Conservation (phyloP, 208 protist genomes). For the Trypanosoma congolense region DNA sequence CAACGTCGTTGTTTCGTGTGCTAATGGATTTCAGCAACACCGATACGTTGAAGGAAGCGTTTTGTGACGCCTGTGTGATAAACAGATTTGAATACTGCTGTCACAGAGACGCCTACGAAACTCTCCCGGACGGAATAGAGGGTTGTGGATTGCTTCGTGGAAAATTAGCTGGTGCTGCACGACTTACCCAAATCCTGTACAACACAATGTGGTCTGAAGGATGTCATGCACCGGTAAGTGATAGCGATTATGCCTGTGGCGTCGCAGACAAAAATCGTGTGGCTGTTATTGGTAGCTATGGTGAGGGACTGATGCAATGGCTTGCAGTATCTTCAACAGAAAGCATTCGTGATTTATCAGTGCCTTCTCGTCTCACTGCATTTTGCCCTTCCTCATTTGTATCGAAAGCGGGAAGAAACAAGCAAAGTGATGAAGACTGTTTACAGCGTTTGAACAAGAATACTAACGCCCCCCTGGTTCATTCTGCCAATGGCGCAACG, state of each 20-base stretch:
- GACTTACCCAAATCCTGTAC: conserved; percentile 49
- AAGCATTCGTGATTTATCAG: background rate
- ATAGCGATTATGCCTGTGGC: background rate
- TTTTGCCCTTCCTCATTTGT: background rate
- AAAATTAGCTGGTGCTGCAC: conserved; percentile 31
- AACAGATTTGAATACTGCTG: conserved; percentile 34
- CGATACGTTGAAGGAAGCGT: conserved; percentile 4
- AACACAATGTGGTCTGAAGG: conserved; percentile 51
- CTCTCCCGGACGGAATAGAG: conserved; percentile 10
- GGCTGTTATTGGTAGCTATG: conserved; percentile 5
- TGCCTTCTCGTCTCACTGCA: conserved; percentile 12
- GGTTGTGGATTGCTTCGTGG: conserved; percentile 32
- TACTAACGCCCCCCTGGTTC: too few species aligned
- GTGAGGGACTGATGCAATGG: conserved; percentile 7
- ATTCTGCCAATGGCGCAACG: background rate
- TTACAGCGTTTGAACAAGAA: too few species aligned
- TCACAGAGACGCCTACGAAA: conserved; percentile 18
- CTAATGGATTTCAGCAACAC: conserved; percentile 23
- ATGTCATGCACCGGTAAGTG: conserved; percentile 10
- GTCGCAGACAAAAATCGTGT: conserved; percentile 1
- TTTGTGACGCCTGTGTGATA: conserved; percentile 27
- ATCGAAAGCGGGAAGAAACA: too few species aligned
- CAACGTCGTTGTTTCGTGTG: conserved; percentile 26
- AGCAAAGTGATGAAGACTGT: too few species aligned
- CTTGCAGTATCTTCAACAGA: background rate